Evolutionary conservation across 2,329 filamentous ascomycete genomes (phyloP), one percentile per base, ranked within the genome.

Genomic region (Achaetomium macrosporum): DNA sequence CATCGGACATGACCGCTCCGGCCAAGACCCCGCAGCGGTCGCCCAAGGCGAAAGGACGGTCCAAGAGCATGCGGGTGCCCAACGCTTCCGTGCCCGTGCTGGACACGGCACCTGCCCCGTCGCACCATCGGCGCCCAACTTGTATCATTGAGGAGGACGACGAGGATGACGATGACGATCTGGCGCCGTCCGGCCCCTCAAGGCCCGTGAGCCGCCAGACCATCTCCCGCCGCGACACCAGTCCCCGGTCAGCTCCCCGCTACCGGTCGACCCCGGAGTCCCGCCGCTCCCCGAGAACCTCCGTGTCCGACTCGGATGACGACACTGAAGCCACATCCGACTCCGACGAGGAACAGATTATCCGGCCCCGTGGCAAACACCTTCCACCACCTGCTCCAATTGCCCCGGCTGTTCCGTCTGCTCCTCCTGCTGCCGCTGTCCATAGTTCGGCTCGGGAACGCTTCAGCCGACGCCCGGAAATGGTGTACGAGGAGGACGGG

Each of bases 251-350:
- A 29, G 65, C 66, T 29, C 67, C 64, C 51, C 61, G 62, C 47
- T 66, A 69, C 55, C 69, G 68, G 36, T 73, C 72, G 4, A 70
- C 69, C 20, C 69, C 62, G 31, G 62, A 60, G 30, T 64, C 62
- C 19, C 53, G 56, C 42, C 60, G 61, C 31, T 64, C 61, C 13
- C 58, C 57, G 37, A 57, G 59, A 33, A 63, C 60, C 36, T 71
- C 70, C 3, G 62, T 68, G 8, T 67, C 63, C 47, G 72, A 69
- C 25, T 70, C 71, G 6, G 72, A 71, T 17, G 65, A 64, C 37
- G 70, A 70, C 13, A 70, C 69, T n/a, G 68, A 67, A n/a, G 63
- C 63, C 5, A 69, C 67, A 39, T 58, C 63, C n/a, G 68, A 66
- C 30, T 68, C 68, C 7, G 61, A 63, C 17, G 69, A 70, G 10